Conservation (phyloP, 257 asterid species). For the Solanum boliviense region DNA sequence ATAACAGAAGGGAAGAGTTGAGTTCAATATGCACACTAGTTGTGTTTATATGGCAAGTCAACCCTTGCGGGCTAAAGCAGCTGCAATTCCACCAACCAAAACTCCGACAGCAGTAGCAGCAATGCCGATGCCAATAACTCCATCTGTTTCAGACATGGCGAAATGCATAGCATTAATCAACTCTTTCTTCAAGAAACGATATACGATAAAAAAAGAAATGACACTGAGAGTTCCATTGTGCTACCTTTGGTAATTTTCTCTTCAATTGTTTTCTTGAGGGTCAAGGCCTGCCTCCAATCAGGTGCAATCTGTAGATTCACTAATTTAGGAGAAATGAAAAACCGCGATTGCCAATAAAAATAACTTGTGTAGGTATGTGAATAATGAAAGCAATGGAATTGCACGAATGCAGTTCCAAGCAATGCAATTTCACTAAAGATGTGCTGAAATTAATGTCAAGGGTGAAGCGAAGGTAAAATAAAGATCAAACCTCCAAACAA, state of each 20-base stretch:
- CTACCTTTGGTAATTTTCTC: conserved; percentile 76
- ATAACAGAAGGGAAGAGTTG: not conserved
- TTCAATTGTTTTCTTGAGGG: conserved; percentile 77
- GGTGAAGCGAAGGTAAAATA: not conserved
- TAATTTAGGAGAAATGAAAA: not conserved
- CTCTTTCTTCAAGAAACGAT: not conserved
- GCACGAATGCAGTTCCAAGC: not conserved
- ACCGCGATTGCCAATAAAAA: not conserved
- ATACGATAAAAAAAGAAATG: not conserved
- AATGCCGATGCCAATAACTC: conserved; percentile 77
- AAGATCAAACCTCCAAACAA: conserved; percentile 55
- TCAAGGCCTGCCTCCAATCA: conserved; percentile 81
- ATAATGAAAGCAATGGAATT: not conserved
- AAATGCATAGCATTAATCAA: not conserved
- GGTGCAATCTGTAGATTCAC: conserved; percentile 51
- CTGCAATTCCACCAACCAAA: conserved; percentile 76
- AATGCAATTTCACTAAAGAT: not conserved
- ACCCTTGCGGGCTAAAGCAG: conserved; percentile 62
- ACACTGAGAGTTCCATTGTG: not conserved
- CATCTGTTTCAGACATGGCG: conserved; percentile 28
- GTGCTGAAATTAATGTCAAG: not conserved
- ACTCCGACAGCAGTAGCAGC: conserved; percentile 85
- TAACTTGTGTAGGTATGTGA: not conserved
- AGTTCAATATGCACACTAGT: not conserved
- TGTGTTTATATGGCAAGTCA: conserved; percentile 13